Evolutionary conservation across 306 rosid species (phyloP).

Genomic region (Vicia sativa): DNA sequence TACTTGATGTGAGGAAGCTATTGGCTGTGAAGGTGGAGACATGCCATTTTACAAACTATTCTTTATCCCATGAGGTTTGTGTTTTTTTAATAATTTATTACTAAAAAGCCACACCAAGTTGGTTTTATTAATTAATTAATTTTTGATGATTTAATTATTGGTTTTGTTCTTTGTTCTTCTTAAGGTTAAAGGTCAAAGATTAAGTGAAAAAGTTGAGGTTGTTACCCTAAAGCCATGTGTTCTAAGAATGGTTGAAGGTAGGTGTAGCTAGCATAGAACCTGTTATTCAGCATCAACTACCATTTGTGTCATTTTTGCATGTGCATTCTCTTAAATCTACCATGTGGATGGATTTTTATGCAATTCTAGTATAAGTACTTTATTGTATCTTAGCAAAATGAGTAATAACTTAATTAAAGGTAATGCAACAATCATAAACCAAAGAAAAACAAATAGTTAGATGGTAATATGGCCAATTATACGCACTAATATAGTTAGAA

Average conservation of each 20-base stretch:
- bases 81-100: constrained; percentile 25
- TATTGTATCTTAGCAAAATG: not conserved
- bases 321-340: constrained; percentile 35
- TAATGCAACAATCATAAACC: not conserved
- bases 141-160: no score
- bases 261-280: constrained; percentile 43
- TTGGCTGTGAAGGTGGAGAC: constrained; percentile 87
- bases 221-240: constrained; percentile 78
- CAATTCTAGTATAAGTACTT: not conserved
- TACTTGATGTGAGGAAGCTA: constrained; percentile 79
- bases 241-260: constrained; percentile 91
- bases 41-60: constrained; percentile 85
- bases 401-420: not conserved
- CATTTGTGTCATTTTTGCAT: constrained; percentile 29
- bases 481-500: no score
- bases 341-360: not conserved
- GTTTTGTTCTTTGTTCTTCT: not conserved
- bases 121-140: constrained; percentile 4
- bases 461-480: no score
- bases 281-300: constrained; percentile 39
- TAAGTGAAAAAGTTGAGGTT: constrained; percentile 71
- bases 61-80: constrained; percentile 81
- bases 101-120: not conserved
- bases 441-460: not conserved
- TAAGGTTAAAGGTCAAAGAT: constrained; percentile 77